Conservation (phyloP, 768 basidiomycete genomes). For the Kwoniella mangroviensis region DNA sequence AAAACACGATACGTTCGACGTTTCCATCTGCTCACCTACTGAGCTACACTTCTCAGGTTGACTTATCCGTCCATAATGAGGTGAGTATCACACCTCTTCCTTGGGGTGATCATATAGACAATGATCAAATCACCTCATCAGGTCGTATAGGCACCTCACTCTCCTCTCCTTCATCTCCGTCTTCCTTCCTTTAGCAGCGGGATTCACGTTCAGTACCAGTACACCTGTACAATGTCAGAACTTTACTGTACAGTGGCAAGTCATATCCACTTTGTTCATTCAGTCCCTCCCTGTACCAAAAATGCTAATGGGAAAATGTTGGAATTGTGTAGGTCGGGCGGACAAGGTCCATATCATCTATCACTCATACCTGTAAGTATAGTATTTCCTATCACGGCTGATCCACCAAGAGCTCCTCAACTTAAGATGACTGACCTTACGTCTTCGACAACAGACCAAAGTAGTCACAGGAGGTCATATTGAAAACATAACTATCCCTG, state of each 20-base stretch:
- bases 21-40: too few relatives aligned
- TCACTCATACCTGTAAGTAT: constrained; percentile 51
- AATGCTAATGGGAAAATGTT: background rate
- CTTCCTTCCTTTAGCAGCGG: background rate
- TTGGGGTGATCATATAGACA: background rate
- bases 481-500: constrained; percentile 52
- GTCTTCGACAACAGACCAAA: constrained; percentile 28
- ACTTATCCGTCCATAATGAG: background rate
- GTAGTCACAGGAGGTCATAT: constrained; percentile 36
- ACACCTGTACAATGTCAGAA: constrained; percentile 53
- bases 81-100: background rate
- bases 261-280: too few relatives aligned
- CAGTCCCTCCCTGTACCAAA: too few relatives aligned
- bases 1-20: too few relatives aligned
- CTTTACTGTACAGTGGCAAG: constrained; percentile 43
- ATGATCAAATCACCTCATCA: background rate
- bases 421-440: background rate
- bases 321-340: constrained; percentile 33
- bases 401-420: background rate
- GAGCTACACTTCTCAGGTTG: background rate
- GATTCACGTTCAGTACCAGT: constrained; percentile 49
- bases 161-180: constrained; percentile 3
- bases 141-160: background rate
- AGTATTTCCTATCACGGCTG: background rate
- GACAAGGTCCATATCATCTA: constrained; percentile 40